Evolutionary conservation across 805 yeast species (phyloP).

Genomic region (Saccharomycopsis babjevae): DNA sequence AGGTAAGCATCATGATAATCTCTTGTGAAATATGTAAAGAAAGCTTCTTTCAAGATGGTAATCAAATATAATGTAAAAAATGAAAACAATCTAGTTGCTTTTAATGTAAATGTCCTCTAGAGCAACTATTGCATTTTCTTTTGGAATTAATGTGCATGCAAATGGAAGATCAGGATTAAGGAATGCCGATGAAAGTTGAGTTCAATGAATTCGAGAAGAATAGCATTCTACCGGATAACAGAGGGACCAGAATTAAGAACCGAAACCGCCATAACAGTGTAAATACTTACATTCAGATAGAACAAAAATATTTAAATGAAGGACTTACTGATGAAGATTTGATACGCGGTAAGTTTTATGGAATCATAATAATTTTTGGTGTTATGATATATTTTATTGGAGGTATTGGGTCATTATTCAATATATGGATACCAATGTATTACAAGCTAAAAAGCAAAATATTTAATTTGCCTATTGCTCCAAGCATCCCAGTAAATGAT

Average conservation of each 20-base stretch:
- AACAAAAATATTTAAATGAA: background rate
- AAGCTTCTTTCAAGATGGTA: no score
- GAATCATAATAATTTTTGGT: slow-evolving; percentile 3
- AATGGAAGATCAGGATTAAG: background rate
- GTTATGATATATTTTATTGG: slow-evolving; percentile 4
- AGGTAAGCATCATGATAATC: background rate
- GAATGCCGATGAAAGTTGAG: background rate
- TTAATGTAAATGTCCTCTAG: no score
- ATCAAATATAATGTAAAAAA: no score
- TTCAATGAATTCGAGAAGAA: background rate
- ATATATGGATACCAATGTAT: slow-evolving; percentile 7
- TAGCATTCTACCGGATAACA: background rate
- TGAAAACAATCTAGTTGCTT: no score
- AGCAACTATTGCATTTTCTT: background rate
- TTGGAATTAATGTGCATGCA: background rate
- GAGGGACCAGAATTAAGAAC: background rate
- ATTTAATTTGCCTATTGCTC: background rate
- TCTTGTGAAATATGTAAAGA: no score
- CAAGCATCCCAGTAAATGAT: background rate
- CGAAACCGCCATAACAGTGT: background rate
- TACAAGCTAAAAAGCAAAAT: background rate
- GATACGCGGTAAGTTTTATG: background rate
- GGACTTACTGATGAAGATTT: background rate
- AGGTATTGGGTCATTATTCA: slow-evolving; percentile 12
- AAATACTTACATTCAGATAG: background rate